Evolutionary conservation across 192 early-diverging fungal species (phyloP).

Genomic region (Entophlyctis luteolus): DNA sequence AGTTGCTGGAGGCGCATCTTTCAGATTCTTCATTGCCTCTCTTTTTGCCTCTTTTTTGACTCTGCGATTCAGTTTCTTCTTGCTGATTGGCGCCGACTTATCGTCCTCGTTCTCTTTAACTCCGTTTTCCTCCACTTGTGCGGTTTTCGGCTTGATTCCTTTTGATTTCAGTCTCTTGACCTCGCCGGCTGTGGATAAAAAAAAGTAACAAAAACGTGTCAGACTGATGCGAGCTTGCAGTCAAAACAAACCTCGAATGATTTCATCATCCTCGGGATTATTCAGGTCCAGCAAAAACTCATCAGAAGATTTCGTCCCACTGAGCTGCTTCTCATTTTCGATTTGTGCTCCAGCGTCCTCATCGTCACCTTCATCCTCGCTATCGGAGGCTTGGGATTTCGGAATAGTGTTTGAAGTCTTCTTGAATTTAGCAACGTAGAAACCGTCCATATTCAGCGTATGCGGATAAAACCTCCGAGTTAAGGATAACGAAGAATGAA

Average conservation of each 20-base stretch:
- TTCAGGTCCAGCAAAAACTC: conserved; percentile 48
- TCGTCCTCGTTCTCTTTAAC: neutral
- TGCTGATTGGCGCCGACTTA: neutral
- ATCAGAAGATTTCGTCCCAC: conserved; percentile 6
- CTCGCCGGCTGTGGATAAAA: conserved; percentile 26
- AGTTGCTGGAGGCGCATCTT: conserved; percentile 13
- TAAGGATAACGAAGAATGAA: conserved; percentile 76
- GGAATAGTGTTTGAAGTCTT: conserved; percentile 86
- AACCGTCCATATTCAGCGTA: conserved; percentile 99
- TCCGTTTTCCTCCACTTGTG: neutral
- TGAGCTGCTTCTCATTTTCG: conserved; percentile 40
- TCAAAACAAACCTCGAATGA: conserved; percentile 48
- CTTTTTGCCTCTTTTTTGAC: conserved; percentile 37
- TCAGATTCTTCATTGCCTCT: conserved; percentile 28
- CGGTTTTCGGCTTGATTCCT: conserved; percentile 35
- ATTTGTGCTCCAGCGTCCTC: conserved; percentile 21
- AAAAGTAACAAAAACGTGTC: neutral
- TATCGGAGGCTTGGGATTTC: conserved; percentile 17
- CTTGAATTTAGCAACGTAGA: conserved; percentile 97
- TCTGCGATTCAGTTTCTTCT: conserved; percentile 30
- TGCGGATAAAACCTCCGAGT: conserved; percentile 94
- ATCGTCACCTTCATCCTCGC: neutral
- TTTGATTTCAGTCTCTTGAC: conserved; percentile 41
- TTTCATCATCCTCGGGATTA: conserved; percentile 58
- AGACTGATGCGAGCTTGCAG: neutral